These are phyloP conservation scores for Lycium ferocissimum DNA, from an alignment of 257 asterid genomes.

Conservation along the genomic window DNA sequence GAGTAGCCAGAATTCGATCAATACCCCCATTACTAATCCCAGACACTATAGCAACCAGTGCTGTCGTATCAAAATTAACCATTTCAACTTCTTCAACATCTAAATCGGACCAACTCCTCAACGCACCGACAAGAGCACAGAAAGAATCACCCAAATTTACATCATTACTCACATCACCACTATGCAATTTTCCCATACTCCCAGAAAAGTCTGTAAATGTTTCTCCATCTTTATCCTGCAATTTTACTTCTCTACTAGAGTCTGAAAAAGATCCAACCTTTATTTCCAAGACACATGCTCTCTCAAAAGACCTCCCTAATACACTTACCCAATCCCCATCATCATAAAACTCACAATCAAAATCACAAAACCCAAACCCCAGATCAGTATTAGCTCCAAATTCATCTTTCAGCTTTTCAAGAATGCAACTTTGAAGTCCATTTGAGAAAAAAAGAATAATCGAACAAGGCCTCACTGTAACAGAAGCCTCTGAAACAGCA, in stretches of 20 bases:
- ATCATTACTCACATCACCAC: constrained; percentile 35
- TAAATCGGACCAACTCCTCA: constrained; percentile 52
- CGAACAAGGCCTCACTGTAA: constrained; percentile 63
- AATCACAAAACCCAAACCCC: constrained; percentile 46
- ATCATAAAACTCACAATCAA: constrained; percentile 38
- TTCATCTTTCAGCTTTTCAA: constrained; percentile 51
- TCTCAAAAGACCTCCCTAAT: constrained; percentile 60
- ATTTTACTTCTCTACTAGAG: constrained; percentile 21
- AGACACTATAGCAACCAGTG: constrained; percentile 83
- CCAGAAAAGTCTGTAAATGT: not conserved
- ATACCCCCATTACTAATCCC: constrained; percentile 84
- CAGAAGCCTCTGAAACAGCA: constrained; percentile 69
- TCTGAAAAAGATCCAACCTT: constrained; percentile 35
- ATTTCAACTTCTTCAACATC: constrained; percentile 44
- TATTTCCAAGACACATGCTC: constrained; percentile 60
- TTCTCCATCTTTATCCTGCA: constrained; percentile 1
- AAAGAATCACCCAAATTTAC: constrained; percentile 55
- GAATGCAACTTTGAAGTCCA: constrained; percentile 56
- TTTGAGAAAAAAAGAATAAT: constrained; percentile 74
- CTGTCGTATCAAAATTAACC: constrained; percentile 91
- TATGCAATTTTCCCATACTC: not conserved
- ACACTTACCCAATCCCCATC: constrained; percentile 63
- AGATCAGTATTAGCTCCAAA: constrained; percentile 59
- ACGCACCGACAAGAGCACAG: constrained; percentile 53
- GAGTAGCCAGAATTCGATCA: constrained; percentile 60